These are phyloP conservation scores for Drechslerella dactyloides DNA, from an alignment of 2,329 filamentous ascomycete genomes.

Conservation along the genomic window DNA sequence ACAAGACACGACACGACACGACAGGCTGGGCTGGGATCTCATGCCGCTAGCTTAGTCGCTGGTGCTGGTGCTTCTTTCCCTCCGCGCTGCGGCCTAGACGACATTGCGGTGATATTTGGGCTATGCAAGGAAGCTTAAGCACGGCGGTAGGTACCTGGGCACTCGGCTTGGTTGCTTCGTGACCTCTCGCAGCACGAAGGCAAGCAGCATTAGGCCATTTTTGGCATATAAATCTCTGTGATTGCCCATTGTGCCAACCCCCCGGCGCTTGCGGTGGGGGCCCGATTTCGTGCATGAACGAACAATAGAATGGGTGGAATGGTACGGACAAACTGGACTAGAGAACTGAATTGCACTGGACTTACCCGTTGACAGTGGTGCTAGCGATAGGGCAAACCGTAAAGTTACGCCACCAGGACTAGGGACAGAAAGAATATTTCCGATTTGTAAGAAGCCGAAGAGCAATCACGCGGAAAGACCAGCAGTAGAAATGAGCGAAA, in stretches of 20 bases:
- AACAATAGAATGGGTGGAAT: slow-evolving; percentile 16
- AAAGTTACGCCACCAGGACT: background rate
- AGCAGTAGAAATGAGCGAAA: no score
- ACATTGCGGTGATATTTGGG: slow-evolving; percentile 8
- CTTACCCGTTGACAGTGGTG: slow-evolving; percentile 28
- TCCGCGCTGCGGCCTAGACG: background rate
- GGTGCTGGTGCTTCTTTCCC: no score
- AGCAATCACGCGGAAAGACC: background rate
- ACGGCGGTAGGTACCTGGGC: slow-evolving; percentile 7
- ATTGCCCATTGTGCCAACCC: slow-evolving; percentile 25
- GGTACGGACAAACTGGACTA: background rate
- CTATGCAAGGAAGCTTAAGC: background rate
- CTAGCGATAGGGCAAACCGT: slow-evolving; percentile 4
- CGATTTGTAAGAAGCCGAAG: background rate
- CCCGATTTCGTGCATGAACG: slow-evolving; percentile 13
- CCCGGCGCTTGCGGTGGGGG: slow-evolving; percentile 42
- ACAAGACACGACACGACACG: no score
- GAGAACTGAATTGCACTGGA: background rate
- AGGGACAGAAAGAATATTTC: background rate
- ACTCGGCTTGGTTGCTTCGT: slow-evolving; percentile 19
- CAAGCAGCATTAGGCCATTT: slow-evolving; percentile 45
- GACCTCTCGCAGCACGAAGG: slow-evolving; percentile 9
- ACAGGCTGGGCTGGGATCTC: background rate
- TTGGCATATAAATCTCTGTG: slow-evolving; percentile 16
- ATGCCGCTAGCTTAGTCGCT: background rate